Conservation (phyloP, 352 stramenopile species). For the Phytophthora uliginosa region DNA sequence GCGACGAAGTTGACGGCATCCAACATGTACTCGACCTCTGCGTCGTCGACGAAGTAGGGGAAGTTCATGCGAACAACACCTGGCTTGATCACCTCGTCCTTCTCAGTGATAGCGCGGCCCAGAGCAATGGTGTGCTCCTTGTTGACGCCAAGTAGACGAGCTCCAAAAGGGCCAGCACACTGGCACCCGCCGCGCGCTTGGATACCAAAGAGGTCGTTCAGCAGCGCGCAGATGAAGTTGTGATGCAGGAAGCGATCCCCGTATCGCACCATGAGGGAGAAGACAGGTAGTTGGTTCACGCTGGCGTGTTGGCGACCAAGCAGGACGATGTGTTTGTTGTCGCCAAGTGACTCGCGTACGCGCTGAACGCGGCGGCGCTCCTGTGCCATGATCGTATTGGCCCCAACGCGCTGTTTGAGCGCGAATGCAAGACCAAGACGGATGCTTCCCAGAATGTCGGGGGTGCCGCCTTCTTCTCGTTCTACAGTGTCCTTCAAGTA, state of each 20-base stretch:
- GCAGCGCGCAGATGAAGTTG: slow-evolving; percentile 98
- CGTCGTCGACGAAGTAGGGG: slow-evolving; percentile 84
- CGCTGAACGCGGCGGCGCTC: slow-evolving; percentile 53
- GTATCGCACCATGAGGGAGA: slow-evolving; percentile 96
- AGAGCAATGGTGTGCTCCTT: slow-evolving; percentile 73
- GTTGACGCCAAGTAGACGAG: slow-evolving; percentile 93
- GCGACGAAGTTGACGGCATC: slow-evolving; percentile 94
- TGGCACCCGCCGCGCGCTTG: slow-evolving; percentile 77
- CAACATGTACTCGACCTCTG: slow-evolving; percentile 95
- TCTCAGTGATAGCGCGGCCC: slow-evolving; percentile 88
- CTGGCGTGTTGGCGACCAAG: slow-evolving; percentile 71
- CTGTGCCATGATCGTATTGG: slow-evolving; percentile 57
- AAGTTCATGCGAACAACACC: slow-evolving; percentile 96
- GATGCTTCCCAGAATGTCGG: slow-evolving; percentile 96
- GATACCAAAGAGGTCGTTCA: slow-evolving; percentile 99
- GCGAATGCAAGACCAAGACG: slow-evolving; percentile 94
- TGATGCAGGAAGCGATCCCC: slow-evolving; percentile 97
- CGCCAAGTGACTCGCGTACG: slow-evolving; percentile 51
- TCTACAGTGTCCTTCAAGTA: slow-evolving; percentile 79
- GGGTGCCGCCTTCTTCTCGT: slow-evolving; percentile 98
- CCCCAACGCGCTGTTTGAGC: slow-evolving; percentile 87
- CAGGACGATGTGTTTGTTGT: slow-evolving; percentile 84
- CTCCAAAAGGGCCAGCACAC: slow-evolving; percentile 95
- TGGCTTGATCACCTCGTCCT: slow-evolving; percentile 94
- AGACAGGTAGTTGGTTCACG: slow-evolving; percentile 87